Evolutionary conservation across 352 stramenopile species (phyloP).

Genomic region (Phytophthora tentaculata): DNA sequence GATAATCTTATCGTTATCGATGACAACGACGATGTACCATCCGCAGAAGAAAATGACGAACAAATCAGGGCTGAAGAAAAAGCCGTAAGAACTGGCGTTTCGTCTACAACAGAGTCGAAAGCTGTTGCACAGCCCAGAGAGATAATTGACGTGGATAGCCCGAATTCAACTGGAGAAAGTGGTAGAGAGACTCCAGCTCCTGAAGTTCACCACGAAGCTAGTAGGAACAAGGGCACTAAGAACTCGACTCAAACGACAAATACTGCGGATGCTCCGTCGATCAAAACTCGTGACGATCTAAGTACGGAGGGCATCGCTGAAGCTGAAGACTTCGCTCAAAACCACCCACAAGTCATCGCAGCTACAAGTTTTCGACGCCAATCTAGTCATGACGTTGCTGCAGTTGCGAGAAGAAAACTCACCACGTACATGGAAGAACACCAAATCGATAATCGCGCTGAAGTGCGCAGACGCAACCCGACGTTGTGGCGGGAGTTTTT

Average conservation of each 20-base stretch:
- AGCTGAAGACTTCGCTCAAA: conserved; percentile 12
- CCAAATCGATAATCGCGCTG: conserved; percentile 33
- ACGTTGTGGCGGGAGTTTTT: conserved; percentile 54
- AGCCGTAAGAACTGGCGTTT: background rate
- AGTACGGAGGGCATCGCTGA: conserved; percentile 1
- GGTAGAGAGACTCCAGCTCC: conserved; percentile 2
- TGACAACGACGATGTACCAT: background rate
- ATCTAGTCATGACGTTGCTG: conserved; percentile 9
- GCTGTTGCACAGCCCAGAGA: conserved; percentile 14
- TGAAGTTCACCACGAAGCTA: background rate
- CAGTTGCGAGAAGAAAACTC: conserved; percentile 28
- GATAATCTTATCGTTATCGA: conserved; percentile 1
- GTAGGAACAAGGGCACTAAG: background rate
- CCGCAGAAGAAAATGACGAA: background rate
- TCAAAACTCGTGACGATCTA: background rate
- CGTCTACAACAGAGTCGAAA: background rate
- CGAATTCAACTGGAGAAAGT: conserved; percentile 6
- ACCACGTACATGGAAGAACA: conserved; percentile 43
- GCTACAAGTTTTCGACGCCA: conserved; percentile 10
- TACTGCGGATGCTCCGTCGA: conserved; percentile 1
- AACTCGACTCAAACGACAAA: background rate
- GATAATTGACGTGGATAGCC: conserved; percentile 27
- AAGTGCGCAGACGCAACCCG: conserved; percentile 43
- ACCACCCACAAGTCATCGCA: conserved; percentile 9
- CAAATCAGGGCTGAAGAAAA: conserved; percentile 2